Percentiles rank a stretch among this genome's conserved stretches.
phyloP scores from a whole-genome alignment of 768 basidiomycete genomes.

The Stropharia rugosoannulata region DNA sequence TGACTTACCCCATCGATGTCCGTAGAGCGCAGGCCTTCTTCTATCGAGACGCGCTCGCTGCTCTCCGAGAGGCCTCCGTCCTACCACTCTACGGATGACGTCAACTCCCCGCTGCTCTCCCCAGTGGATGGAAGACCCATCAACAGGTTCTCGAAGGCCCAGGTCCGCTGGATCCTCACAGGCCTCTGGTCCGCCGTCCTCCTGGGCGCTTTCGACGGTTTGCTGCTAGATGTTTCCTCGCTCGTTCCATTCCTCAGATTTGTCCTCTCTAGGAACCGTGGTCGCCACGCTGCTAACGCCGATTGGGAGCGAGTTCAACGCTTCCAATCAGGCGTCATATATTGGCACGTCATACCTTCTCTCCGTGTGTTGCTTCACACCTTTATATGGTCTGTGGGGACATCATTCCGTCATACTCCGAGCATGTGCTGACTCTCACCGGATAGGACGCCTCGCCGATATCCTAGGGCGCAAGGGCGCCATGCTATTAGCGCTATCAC shows the following conservation, averaged over 20 bases:
- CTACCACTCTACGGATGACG: slow-evolving; percentile 45
- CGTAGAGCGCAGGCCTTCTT: slow-evolving; percentile 41
- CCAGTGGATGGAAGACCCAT: slow-evolving; percentile 22
- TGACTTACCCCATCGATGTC: slow-evolving; percentile 39
- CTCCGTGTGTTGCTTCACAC: slow-evolving; percentile 89
- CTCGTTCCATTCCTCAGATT: slow-evolving; percentile 9
- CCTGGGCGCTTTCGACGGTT: slow-evolving; percentile 83
- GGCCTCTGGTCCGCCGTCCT: slow-evolving; percentile 85
- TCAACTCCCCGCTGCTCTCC: slow-evolving; percentile 26
- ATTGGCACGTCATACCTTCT: slow-evolving; percentile 88
- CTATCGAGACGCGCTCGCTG: slow-evolving; percentile 57
- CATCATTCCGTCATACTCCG: slow-evolving; percentile 26
- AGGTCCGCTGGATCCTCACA: slow-evolving; percentile 69
- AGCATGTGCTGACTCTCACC: slow-evolving; percentile 13
- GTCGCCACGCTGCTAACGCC: slow-evolving; percentile 84
- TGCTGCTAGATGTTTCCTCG: slow-evolving; percentile 15
- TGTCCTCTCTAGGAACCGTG: slow-evolving; percentile 59
- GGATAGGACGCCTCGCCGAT: slow-evolving; percentile 75
- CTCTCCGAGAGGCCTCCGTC: slow-evolving; percentile 48
- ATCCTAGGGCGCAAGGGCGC: slow-evolving; percentile 85
- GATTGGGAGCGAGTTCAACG: slow-evolving; percentile 83
- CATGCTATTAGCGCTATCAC: slow-evolving; percentile 77
- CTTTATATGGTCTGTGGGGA: slow-evolving; percentile 66
- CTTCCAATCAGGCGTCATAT: slow-evolving; percentile 79
- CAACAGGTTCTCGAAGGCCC: slow-evolving; percentile 49